Percentiles rank a stretch among this genome's conserved stretches.
phyloP scores from a whole-genome alignment of 2,329 filamentous ascomycete species.

The Mariannaea sp. region DNA sequence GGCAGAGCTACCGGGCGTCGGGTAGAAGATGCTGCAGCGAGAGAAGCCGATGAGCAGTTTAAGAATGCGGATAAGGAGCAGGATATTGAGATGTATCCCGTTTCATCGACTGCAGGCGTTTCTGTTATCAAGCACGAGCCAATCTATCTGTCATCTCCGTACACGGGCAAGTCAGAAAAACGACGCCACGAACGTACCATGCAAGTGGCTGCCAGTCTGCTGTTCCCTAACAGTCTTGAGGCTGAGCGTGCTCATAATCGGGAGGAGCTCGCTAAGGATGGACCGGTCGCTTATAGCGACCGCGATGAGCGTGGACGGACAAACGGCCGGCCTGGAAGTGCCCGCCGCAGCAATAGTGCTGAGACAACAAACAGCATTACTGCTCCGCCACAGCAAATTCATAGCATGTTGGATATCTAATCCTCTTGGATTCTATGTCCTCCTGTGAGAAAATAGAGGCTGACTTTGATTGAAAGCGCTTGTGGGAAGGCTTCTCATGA shows the following conservation, averaged over 20 bases:
- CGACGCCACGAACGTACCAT: conserved; percentile 52
- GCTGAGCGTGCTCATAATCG: conserved; percentile 36
- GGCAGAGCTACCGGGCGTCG: conserved; percentile 50
- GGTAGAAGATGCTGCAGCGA: conserved; percentile 48
- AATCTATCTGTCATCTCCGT: conserved; percentile 30
- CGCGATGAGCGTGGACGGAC: conserved; percentile 34
- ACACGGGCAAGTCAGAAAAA: conserved; percentile 51
- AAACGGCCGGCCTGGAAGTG: conserved; percentile 37
- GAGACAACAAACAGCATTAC: conserved; percentile 53
- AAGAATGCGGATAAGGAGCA: conserved; percentile 37
- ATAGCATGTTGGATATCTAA: conserved; percentile 63
- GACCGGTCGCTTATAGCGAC: conserved; percentile 47
- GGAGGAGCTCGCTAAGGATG: conserved; percentile 39
- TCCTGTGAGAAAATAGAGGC: background rate
- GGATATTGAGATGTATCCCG: conserved; percentile 48
- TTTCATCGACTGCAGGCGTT: conserved; percentile 40
- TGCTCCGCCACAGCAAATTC: conserved; percentile 58
- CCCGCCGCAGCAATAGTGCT: conserved; percentile 51
- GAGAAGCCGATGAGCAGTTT: conserved; percentile 41
- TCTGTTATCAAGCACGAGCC: conserved; percentile 29
- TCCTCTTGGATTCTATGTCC: background rate
- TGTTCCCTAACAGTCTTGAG: conserved; percentile 53
- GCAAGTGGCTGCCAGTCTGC: conserved; percentile 49
- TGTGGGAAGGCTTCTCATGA: background rate
- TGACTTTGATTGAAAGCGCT: background rate